Evolutionary conservation across 2,329 filamentous ascomycete species (phyloP), one percentile per base, ranked within the genome.

Genomic region (Epichloe hybrida): DNA sequence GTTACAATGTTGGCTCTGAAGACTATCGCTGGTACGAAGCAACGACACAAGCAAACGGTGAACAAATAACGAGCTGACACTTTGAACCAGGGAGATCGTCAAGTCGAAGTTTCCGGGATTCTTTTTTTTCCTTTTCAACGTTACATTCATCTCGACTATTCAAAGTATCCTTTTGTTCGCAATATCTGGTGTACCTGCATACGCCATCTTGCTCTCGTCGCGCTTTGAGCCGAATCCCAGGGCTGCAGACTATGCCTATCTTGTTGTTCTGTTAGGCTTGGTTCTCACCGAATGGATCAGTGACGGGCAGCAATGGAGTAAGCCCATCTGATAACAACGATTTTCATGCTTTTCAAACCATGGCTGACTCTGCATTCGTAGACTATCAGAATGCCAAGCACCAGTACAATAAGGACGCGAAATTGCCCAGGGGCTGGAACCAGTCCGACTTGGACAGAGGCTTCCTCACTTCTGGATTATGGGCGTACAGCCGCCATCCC

Each of bases 221-320:
- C 79, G 79, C 44, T 72, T 88, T 53, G 77, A 83, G 60, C 73
- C 64, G 38, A 55, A 71, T 35, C 54, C 73, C 41, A 71, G 68
- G 7, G 56, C 60, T 8, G 67, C 66, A 13, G 80, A 83, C 57
- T 43, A 73, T 35, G 59, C 63, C 9, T 81, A 76, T 56, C 66
- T 75, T 51, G 61, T 65, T 5, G 61, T 72, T 3, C 62, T 74
- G 53, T 58, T 80, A 13, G 67, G 64, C 15, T 67, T 86, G 41
- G 70, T 84, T 9, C 54, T 78, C 4, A 75, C 78, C 48, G 90
- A 95, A 61, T 88, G 78, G 67, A 78, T 95, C 61, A 87, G 88
- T 61, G 93, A 98, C 64, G 83, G 90, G 55, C 88, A 96, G 64
- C 90, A 96, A 68, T 98, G 90, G 90, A 74, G 81, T 85, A 69